Evolutionary conservation across 2,329 filamentous ascomycete genomes (phyloP), one percentile per base, ranked within the genome.

Genomic region (Penicillium sp.): DNA sequence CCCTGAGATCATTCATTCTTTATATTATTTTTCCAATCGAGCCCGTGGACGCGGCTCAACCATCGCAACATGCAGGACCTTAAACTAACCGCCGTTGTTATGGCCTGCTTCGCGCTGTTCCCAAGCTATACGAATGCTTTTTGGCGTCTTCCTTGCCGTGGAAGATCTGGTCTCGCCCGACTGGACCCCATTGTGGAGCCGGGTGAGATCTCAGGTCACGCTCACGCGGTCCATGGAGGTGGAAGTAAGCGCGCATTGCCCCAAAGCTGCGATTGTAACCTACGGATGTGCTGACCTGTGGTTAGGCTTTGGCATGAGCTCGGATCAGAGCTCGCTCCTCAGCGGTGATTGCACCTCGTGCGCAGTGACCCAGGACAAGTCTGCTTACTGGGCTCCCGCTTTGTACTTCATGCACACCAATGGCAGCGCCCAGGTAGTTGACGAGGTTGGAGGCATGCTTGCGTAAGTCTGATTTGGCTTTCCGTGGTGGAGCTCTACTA

Each of bases 91-190:
- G 40, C 58, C 38, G 38, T 52, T 33, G 45, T 66, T 45, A 52
- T 65, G 52, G 60, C 62, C 45, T 55, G 54, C 40, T 38, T 67
- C 35, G 54, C 61, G 31, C 49, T 70, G 50, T 64, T 68, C 17
- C 58, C 64, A 4, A 53, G 56, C 28, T 54, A 61, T 38, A 76
- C 75, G 41, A 64, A 77, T 59, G 89, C 85, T 52, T 95, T 95
- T 70, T 95, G 87, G 87, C 87, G 89, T 65, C 86, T 95, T 78
- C 85, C 88, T 61, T 95, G 88, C 69, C 84, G 80, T 58, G 83
- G 82, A 49, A 77, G 79, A 41, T 75, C 82, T 57, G 87, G 82
- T 54, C 67, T 87, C 50, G 85, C 81, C 43, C 80, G 87, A 50
- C 75, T 95, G 35, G 88, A 95, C 64, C 88, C 88, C 17, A 75